Conservation (phyloP, 1,284 basidiomycete genomes). For the Phellinidium pouzarii region DNA sequence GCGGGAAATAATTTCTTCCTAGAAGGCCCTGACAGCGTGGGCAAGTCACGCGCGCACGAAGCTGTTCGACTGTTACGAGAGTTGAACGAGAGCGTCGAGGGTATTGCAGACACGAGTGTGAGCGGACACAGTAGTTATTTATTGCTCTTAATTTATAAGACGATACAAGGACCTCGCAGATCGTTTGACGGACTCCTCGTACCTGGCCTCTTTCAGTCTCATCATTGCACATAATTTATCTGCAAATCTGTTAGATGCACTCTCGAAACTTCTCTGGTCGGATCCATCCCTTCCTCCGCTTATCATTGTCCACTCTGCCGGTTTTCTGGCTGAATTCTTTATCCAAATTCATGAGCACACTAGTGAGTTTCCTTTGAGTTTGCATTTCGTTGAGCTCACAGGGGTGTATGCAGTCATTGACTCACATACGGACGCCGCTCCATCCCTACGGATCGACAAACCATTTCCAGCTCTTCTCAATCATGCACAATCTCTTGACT, state of each 20-base stretch:
- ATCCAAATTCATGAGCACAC: slow-evolving; percentile 84
- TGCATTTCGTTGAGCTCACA: neutral
- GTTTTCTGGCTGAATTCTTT: slow-evolving; percentile 83
- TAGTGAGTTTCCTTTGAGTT: slow-evolving; percentile 41
- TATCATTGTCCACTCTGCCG: slow-evolving; percentile 74
- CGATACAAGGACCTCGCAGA: slow-evolving; percentile 39
- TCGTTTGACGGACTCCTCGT: slow-evolving; percentile 47
- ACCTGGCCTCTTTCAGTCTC: slow-evolving; percentile 59
- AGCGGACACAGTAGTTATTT: slow-evolving; percentile 17
- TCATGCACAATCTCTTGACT: slow-evolving; percentile 66
- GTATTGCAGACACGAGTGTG: slow-evolving; percentile 56
- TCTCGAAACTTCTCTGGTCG: slow-evolving; percentile 67
- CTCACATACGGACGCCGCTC: slow-evolving; percentile 80
- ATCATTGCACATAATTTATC: slow-evolving; percentile 82
- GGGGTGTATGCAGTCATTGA: slow-evolving; percentile 65
- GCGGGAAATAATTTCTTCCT: slow-evolving; percentile 97
- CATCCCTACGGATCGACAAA: slow-evolving; percentile 83
- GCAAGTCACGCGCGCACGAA: slow-evolving; percentile 75
- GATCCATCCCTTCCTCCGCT: slow-evolving; percentile 54
- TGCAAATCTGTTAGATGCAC: slow-evolving; percentile 44
- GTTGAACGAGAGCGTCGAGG: slow-evolving; percentile 84
- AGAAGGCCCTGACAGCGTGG: slow-evolving; percentile 67
- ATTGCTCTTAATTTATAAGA: neutral
- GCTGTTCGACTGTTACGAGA: slow-evolving; percentile 75
- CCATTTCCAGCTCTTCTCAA: slow-evolving; percentile 80